Conservation (phyloP, 306 rosid species). For the Vicia sativa region DNA sequence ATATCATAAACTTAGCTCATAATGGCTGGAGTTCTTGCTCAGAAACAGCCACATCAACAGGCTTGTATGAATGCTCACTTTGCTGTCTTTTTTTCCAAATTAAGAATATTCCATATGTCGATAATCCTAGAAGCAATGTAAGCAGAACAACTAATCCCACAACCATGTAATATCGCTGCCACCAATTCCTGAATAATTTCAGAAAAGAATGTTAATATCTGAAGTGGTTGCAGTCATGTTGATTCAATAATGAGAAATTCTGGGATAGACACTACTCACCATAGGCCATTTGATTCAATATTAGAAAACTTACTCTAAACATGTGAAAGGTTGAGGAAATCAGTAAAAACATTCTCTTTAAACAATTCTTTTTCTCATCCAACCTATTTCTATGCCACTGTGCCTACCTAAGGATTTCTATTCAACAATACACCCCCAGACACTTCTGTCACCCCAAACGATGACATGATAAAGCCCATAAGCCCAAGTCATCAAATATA, state of each 20-base stretch:
- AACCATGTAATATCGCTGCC: slow-evolving; percentile 54
- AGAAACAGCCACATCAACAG: slow-evolving; percentile 59
- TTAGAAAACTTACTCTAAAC: slow-evolving; percentile 6
- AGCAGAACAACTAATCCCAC: slow-evolving; percentile 51
- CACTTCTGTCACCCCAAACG: not conserved
- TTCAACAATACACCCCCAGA: not conserved
- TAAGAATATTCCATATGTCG: slow-evolving; percentile 59
- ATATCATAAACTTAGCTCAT: slow-evolving; percentile 43
- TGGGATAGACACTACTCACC: slow-evolving; percentile 4
- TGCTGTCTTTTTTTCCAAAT: slow-evolving; percentile 65
- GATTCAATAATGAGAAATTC: slow-evolving; percentile 28
- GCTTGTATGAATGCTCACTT: slow-evolving; percentile 60
- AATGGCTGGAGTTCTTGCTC: slow-evolving; percentile 95
- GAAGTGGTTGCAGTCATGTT: slow-evolving; percentile 18
- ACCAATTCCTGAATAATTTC: slow-evolving; percentile 64
- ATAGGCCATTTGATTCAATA: slow-evolving; percentile 11
- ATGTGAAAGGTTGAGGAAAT: not conserved
- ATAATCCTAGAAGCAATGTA: slow-evolving; percentile 52
- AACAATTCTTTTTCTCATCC: not conserved
- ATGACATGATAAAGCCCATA: not conserved
- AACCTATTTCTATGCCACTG: slow-evolving; percentile 20
- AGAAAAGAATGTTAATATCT: slow-evolving; percentile 29
- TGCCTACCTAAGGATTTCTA: slow-evolving; percentile 1
- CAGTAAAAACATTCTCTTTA: not conserved
- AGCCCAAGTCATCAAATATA: too few relatives aligned